A percentile compares a stretch with the other conserved stretches of the same genome.
These are phyloP conservation scores for Inonotus obliquus DNA, from an alignment of 1,284 basidiomycete species.

Conservation along the genomic window DNA sequence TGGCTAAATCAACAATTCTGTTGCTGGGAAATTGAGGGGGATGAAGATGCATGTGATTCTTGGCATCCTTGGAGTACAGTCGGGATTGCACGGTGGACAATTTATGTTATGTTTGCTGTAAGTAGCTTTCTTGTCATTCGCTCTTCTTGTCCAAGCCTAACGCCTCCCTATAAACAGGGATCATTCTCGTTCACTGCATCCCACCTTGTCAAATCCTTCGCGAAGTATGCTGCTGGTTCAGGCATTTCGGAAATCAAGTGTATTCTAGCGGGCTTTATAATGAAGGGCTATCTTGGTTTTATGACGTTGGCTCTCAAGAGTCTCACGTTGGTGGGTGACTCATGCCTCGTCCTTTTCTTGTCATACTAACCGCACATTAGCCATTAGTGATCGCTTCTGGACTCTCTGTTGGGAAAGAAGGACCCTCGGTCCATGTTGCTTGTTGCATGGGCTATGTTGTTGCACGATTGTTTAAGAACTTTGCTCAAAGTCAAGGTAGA, in stretches of 20 bases:
- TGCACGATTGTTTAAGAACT: conserved; percentile 76
- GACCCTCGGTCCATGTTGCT: conserved; percentile 96
- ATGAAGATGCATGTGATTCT: conserved; percentile 81
- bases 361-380: conserved; percentile 38
- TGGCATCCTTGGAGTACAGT: conserved; percentile 92
- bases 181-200: conserved; percentile 81
- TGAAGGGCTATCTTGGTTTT: conserved; percentile 91
- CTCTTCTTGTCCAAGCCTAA: conserved; percentile 3
- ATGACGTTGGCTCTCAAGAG: conserved; percentile 91
- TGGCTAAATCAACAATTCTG: conserved; percentile 99
- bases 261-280: conserved; percentile 94
- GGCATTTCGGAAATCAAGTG: conserved; percentile 99
- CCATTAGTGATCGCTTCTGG: conserved; percentile 97
- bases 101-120: conserved; percentile 89
- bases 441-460: conserved; percentile 91
- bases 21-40: conserved; percentile 91
- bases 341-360: background rate
- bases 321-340: conserved; percentile 71
- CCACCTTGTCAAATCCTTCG: conserved; percentile 83
- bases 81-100: conserved; percentile 71
- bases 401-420: conserved; percentile 96
- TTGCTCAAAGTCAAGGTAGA: conserved; percentile 84
- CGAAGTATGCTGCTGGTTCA: conserved; percentile 95
- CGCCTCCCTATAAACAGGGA: conserved; percentile 43
- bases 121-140: conserved; percentile 26